Base-by-base conservation (phyloP, 2,329 filamentous ascomycete species). In the Aspergillus sp. region DNA sequence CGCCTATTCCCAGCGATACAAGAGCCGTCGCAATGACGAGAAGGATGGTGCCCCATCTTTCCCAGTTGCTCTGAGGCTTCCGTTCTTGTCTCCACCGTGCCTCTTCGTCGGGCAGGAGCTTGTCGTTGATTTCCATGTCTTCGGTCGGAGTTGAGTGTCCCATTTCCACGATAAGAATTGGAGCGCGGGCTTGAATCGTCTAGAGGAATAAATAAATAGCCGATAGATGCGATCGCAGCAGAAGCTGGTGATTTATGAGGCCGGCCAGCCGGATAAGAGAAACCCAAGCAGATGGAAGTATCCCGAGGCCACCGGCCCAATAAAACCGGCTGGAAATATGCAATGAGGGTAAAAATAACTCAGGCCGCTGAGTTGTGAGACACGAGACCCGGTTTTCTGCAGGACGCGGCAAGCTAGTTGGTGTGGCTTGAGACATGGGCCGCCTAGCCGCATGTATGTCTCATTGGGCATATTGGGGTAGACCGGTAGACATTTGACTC, bases 1-100 rank as follows among this genome's bases (percentile, higher is more conserved):
- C 32, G 2, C 64, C 66, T 5, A 65, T 50, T 62, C 67, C 60
- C 26, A 63, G 64, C 18, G 67, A 68, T 3, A 70, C 55, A 0
- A 64, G 49, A 2, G 65, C 55, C 6, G 58, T 46, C 0, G 65
- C 55, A 6, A 66, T 11, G 6, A 68, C 45, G 2, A 70, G 62
- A 6, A 64, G 49, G 0, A 65, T 20, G 2, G 51, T 62, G 42
- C 56, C 47, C 51, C 61, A 63, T 9, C 5, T 18, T 6, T 42
- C 39, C 14, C 47, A 47, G 16, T 18, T 32, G 1, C 32, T 4
- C 11, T 18, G n/a, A 3, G 24, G 11, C 46, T 55, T 54, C 2
- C 51, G 29, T 1, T 59, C 47, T 2, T 46, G 58, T 32, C 51
- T 42, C 59, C 59, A 62, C 22, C 36, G 49, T 5, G 52, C 18